These are phyloP conservation scores for Eremochloa ophiuroides DNA, from an alignment of 176 grass and related monocot species.

Conservation along the genomic window DNA sequence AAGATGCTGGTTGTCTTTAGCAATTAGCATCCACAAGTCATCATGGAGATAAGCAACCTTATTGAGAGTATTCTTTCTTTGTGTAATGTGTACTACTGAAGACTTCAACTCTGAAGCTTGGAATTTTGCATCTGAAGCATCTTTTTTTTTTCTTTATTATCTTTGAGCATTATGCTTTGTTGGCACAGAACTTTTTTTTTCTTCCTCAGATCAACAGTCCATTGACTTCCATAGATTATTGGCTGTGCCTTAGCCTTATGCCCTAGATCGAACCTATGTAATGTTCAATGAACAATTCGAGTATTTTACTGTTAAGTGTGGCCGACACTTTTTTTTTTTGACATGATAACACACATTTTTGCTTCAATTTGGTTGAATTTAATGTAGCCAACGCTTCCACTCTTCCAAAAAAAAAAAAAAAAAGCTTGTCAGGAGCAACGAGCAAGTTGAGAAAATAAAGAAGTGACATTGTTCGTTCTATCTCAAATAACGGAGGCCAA, in stretches of 20 bases:
- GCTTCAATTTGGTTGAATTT: background rate
- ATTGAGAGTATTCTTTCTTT: conserved; percentile 14
- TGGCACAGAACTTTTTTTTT: background rate
- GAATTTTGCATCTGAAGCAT: conserved; percentile 26
- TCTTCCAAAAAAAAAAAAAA: background rate
- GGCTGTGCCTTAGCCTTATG: background rate
- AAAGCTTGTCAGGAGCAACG: background rate
- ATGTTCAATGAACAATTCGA: conserved; percentile 11
- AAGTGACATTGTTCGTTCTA: background rate
- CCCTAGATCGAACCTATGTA: conserved; percentile 21
- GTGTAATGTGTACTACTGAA: background rate
- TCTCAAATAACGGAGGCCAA: background rate
- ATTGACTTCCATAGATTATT: conserved; percentile 37
- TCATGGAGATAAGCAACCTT: background rate
- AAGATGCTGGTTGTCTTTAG: background rate
- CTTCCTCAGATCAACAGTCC: background rate
- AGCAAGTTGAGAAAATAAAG: background rate
- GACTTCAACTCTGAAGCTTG: conserved; percentile 7
- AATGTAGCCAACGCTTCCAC: background rate
- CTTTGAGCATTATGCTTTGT: conserved; percentile 12
- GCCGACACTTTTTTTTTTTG: background rate
- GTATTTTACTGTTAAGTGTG: conserved; percentile 26
- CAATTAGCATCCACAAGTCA: conserved; percentile 5
- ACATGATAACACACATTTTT: background rate
- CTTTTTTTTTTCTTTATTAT: background rate